phyloP scores from a whole-genome alignment of 345 rosid genomes.

The Sonneratia caseolaris region DNA sequence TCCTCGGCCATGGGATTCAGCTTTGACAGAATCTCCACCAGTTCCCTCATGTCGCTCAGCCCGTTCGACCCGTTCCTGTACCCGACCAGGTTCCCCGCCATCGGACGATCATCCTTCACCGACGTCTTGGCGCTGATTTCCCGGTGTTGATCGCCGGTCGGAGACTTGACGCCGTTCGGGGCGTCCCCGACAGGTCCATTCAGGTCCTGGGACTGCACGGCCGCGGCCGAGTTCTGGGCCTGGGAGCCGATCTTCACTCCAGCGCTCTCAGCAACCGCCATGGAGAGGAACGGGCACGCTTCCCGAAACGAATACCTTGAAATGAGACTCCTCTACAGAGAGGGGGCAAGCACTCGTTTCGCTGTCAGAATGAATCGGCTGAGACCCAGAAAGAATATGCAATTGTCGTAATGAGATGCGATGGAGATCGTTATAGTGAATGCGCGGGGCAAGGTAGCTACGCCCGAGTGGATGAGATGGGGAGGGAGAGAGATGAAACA shows the following conservation, averaged over 20 bases:
- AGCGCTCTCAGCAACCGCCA: conserved; percentile 95
- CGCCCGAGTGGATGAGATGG: neutral
- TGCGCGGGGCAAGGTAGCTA: neutral
- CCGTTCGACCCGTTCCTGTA: conserved; percentile 8
- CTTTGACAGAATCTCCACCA: conserved; percentile 77
- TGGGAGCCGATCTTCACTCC: conserved; percentile 62
- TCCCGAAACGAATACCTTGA: neutral
- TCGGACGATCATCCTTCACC: conserved; percentile 13
- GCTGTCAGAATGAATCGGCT: neutral
- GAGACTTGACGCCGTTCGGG: conserved; percentile 29
- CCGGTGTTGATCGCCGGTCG: conserved; percentile 15
- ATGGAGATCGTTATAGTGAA: neutral
- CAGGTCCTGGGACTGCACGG: conserved; percentile 31
- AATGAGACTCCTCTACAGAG: neutral
- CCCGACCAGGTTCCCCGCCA: conserved; percentile 19
- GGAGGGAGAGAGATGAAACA: neutral
- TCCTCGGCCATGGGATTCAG: conserved; percentile 95
- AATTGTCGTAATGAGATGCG: no score
- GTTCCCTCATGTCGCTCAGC: conserved; percentile 54
- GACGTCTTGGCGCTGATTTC: neutral
- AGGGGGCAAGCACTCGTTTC: neutral
- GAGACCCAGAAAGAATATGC: conserved; percentile 5
- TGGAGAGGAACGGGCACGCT: conserved; percentile 13
- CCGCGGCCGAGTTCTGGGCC: conserved; percentile 47
- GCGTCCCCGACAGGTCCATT: conserved; percentile 28